Base-by-base conservation (phyloP, 768 basidiomycete genomes). In the Suillus decipiens region DNA sequence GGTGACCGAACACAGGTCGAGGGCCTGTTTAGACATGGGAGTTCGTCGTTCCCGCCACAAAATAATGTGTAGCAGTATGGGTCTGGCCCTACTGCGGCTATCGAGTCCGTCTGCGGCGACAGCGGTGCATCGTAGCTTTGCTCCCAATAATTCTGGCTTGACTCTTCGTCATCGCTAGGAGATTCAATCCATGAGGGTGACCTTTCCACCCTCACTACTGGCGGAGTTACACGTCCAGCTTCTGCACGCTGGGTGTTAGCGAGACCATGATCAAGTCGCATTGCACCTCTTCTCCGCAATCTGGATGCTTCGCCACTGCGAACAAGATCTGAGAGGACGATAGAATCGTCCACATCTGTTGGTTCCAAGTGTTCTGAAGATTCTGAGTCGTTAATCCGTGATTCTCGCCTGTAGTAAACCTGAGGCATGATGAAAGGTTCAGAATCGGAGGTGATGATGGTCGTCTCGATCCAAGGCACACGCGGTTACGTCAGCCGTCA, bases 231-330 rank as follows among this genome's bases (percentile, higher is more conserved):
- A 48, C 64, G 71, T 57, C 69, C 69, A 2, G 60, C 42, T 67
- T 73, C 75, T 19, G 67, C 63, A 56, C 75, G 74, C 57, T 75
- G 74, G n/a, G 69, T 57, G 61, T 59, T 69, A 33, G 73, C 53
- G 28, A 68, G 42, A 43, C 70, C 73, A 63, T 80, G 80, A 73
- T 88, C 86, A 39, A 89, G 78, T 43, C 87, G 80, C 81, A 90
- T 83, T 59, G 90, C 90, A 12, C 90, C 90, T 66, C 90, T 78
- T 61, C 90, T 78, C n/a, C 90, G 83, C 60, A 91, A 76, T 6
- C 90, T 80, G 4, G 90, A 91, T 0, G 88, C 87, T 70, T 92
- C 90, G 17, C 86, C 90, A 1, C 86, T 86, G 58, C 90, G 87
- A 17, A 91, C 80, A 47, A 92, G 81, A 72, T 91, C 89, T 2